A percentile compares a stretch with the other conserved stretches of the same genome.
Evolutionary conservation across 768 basidiomycete species (phyloP).

Genomic region (Lentinula guzmanii): DNA sequence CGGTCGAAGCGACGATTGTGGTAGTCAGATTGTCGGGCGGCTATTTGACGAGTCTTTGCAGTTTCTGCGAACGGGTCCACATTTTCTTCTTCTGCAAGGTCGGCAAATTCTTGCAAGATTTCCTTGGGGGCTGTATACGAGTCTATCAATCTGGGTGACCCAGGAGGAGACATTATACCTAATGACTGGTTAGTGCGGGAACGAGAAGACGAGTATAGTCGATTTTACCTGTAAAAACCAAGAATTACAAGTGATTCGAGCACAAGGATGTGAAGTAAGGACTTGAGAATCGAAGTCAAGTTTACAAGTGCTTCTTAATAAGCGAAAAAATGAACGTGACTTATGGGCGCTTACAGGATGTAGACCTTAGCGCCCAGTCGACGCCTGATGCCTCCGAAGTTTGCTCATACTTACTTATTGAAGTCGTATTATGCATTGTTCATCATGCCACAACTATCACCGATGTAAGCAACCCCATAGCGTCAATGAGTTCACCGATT

Average conservation of each 20-base stretch:
- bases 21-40: conserved; percentile 90
- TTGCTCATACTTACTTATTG: too few species aligned
- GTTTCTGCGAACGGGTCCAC: conserved; percentile 91
- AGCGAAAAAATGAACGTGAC: too few species aligned
- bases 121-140: conserved; percentile 93
- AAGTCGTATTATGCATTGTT: too few species aligned
- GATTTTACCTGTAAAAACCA: neutral
- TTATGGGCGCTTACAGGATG: too few species aligned
- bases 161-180: conserved; percentile 53
- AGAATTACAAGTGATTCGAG: neutral
- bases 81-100: conserved; percentile 91
- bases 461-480: too few species aligned
- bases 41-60: conserved; percentile 89
- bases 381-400: too few species aligned
- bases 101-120: conserved; percentile 87
- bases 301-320: too few species aligned
- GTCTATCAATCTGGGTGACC: conserved; percentile 73
- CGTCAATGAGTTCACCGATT: too few species aligned
- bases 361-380: too few species aligned
- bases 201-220: neutral
- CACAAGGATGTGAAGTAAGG: too few species aligned
- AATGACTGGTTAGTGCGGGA: neutral
- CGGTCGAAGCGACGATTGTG: conserved; percentile 89
- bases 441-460: too few species aligned
- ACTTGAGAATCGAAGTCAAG: too few species aligned